Base-by-base conservation (phyloP, 768 basidiomycete species). In the Podaxis rugospora region DNA sequence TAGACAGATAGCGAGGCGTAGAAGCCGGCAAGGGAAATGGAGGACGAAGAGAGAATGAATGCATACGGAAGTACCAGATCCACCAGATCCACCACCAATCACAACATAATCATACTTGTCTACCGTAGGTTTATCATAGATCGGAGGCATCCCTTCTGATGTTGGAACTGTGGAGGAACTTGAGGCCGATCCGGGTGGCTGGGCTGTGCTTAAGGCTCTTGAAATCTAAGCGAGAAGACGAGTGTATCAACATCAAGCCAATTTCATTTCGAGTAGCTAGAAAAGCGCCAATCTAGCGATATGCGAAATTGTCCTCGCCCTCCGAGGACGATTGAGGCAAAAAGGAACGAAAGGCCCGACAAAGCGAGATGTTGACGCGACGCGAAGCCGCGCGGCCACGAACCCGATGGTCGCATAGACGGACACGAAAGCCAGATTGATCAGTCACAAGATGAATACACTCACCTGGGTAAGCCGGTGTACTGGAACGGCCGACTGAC, bases 71-170 rank as follows among this genome's bases (percentile, higher is more conserved):
- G 89, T 87, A 9, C 86, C 96, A 36, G 93, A 86, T 61, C 96
- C 97, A 61, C 94, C 97, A 62, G 92, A 95, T 37, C 97, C 97
- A 62, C 93, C 95, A 55, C 95, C 95, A 67, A 97, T 88, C 66
- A 92, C 85, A 53, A 97, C 83, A 67, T 90, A 86, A 70, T 97
- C 95, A 71, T 90, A 93, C 70, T 83, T 84, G 47, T 86, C 85
- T 16, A 72, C 70, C 2, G 80, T 83, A 16, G 89, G 86, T 67
- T 79, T 85, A 57, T 84, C 78, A 63, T 66, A 79, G 51, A 91
- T 75, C 39, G 92, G 91, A 53, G 92, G 81, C 90, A 93, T 92
- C 27, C 73, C 81, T n/a, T 68, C 62, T 46, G 71, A 66, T 11
- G 76, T 69, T 44, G 67, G 70, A 37, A 68, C 74, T 40, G 56